Evolutionary conservation across 805 yeast genomes (phyloP).

Genomic region (Peterozyma xylosa): DNA sequence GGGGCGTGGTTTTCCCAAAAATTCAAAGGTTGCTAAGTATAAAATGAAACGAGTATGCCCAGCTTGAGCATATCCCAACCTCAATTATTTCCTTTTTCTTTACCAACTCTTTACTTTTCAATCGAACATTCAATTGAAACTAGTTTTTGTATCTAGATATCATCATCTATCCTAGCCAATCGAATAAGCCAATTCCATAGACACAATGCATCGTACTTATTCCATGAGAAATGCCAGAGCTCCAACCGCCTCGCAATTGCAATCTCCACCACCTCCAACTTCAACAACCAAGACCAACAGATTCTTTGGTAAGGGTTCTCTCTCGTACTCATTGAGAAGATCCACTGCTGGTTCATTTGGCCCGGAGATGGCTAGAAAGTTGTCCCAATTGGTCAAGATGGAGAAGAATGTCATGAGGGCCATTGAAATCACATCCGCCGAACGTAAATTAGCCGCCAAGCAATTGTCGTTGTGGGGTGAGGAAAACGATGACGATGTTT

Average conservation of each 20-base stretch:
- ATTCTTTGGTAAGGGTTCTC: slow-evolving; percentile 70
- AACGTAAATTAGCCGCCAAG: slow-evolving; percentile 94
- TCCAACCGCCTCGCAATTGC: slow-evolving; percentile 76
- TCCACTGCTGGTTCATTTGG: slow-evolving; percentile 87
- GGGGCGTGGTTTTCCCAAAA: no score
- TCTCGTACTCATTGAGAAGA: slow-evolving; percentile 67
- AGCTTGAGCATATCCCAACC: no score
- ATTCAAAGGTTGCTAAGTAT: no score
- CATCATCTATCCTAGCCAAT: no score
- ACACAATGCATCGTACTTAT: slow-evolving; percentile 73
- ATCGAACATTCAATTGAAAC: no score
- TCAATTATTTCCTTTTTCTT: no score
- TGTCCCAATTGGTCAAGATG: slow-evolving; percentile 87
- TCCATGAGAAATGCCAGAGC: slow-evolving; percentile 74
- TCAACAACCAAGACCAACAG: slow-evolving; percentile 61
- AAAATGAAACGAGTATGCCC: no score
- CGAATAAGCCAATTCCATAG: no score
- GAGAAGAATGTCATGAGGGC: slow-evolving; percentile 95
- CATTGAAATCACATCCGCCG: slow-evolving; percentile 86
- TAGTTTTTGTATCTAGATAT: no score
- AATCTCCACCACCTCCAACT: slow-evolving; percentile 76
- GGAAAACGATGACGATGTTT: slow-evolving; percentile 93
- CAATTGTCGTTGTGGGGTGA: slow-evolving; percentile 98
- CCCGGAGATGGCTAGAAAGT: slow-evolving; percentile 89
- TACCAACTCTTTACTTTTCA: no score